Conservation (phyloP, 1,284 basidiomycete genomes). For the Cryptococcus depauperatus region DNA sequence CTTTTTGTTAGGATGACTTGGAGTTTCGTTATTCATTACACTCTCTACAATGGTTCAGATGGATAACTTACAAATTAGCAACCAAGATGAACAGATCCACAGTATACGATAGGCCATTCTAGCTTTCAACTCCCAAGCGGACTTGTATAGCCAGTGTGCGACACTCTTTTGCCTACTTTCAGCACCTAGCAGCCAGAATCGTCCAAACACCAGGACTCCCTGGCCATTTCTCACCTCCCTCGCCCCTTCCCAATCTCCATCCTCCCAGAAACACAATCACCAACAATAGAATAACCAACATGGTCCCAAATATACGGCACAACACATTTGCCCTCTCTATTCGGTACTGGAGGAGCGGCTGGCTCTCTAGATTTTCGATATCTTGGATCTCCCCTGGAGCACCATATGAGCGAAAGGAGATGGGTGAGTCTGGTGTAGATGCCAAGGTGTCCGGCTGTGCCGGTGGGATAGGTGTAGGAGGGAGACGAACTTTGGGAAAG, state of each 20-base stretch:
- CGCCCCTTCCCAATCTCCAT: constrained; percentile 23
- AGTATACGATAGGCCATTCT: neutral
- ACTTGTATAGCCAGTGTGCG: too few relatives aligned
- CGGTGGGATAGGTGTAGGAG: neutral
- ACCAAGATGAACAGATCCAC: too few relatives aligned
- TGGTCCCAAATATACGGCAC: constrained; percentile 9
- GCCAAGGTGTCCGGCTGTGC: neutral
- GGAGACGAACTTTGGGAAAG: constrained; percentile 3
- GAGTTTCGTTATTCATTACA: too few relatives aligned
- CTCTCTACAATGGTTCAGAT: too few relatives aligned
- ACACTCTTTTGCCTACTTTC: too few relatives aligned
- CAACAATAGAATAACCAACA: constrained; percentile 6
- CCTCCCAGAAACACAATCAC: constrained; percentile 23
- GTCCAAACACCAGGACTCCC: constrained; percentile 16
- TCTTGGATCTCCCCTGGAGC: neutral
- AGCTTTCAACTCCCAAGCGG: neutral
- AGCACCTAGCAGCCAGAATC: neutral
- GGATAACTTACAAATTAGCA: too few relatives aligned
- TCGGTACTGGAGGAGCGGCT: constrained; percentile 16
- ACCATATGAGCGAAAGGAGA: neutral
- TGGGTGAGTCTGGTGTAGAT: neutral
- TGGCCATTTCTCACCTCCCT: constrained; percentile 26
- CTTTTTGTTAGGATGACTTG: too few relatives aligned
- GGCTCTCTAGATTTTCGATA: constrained; percentile 18
- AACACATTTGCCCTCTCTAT: constrained; percentile 4